These are phyloP conservation scores for Aspergillus brunneoviolaceus DNA, from an alignment of 2,329 filamentous ascomycete species.

Conservation along the genomic window DNA sequence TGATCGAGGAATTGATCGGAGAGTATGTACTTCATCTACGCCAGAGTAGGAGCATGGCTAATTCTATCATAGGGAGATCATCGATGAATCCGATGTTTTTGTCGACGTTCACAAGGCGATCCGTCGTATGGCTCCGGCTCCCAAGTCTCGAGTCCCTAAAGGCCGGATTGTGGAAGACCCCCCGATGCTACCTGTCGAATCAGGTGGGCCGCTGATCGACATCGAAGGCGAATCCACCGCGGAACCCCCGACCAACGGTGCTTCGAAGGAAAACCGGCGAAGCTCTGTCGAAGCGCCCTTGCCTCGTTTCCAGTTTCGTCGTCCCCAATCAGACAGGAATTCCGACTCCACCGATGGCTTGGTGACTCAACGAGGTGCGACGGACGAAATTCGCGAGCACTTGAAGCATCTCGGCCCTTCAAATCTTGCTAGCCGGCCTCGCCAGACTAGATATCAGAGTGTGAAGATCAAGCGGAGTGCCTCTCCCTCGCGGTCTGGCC, in stretches of 20 bases:
- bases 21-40: conserved; percentile 63
- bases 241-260: conserved; percentile 14
- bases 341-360: conserved; percentile 28
- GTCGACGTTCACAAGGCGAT: conserved; percentile 98
- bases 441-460: conserved; percentile 59
- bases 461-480: conserved; percentile 64
- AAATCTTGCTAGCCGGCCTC: conserved; percentile 61
- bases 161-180: conserved; percentile 53
- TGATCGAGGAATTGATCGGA: conserved; percentile 97
- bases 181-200: conserved; percentile 34
- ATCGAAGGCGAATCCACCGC: conserved; percentile 46
- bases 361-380: conserved; percentile 51
- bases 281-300: conserved; percentile 38
- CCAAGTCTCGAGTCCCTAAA: conserved; percentile 68
- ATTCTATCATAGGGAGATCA: conserved; percentile 73
- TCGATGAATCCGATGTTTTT: conserved; percentile 97
- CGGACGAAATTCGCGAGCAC: conserved; percentile 58
- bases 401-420: conserved; percentile 64
- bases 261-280: conserved; percentile 27
- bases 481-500: conserved; percentile 33
- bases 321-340: conserved; percentile 32
- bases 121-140: conserved; percentile 79
- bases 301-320: conserved; percentile 43
- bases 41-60: conserved; percentile 10
- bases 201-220: conserved; percentile 38